Base-by-base conservation (phyloP, 176 grass and related monocot genomes). In the Bolboschoenus planiculmis region DNA sequence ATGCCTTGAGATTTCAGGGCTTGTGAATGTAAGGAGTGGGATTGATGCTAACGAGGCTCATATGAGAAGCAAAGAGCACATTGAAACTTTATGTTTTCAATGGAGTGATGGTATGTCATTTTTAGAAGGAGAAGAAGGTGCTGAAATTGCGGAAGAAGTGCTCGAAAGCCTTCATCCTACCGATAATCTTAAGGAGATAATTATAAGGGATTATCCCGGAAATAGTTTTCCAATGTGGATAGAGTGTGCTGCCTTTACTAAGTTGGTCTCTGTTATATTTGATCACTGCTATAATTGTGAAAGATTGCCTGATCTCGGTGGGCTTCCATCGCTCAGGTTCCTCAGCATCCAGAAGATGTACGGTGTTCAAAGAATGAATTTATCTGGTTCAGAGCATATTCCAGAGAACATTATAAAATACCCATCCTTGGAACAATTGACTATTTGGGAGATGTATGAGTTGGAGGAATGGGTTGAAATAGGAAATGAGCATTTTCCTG, bases 381-480 rank as follows among this genome's bases (percentile, higher is more conserved):
- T 53, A n/a, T 44, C 81, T 42, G 39, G 54, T 84, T 83, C 42
- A 6, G 37, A 42, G 10, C 16, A 14, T 18, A 62, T 18, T 56
- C 6, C 56, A 59, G 56, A 24, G n/a, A 59, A 13, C 0, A 43
- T 4, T 36, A 39, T 13, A 13, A 29, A 7, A 37, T 89, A 78
- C 16, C 79, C 56, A 61, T 82, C 84, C 4, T 51, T 89, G n/a
- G 51, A 76, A 39, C 29, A 27, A 56, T 43, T 81, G 80, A 86
- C 36, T 71, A 40, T 90, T 33, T 84, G 84, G 80, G 84, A 80
- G 33, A 84, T 90, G 80, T 86, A 90, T 56, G 84, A 80, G 35
- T 75, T 78, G 88, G 80, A 78, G 10, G 50, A 78, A 5, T 86
- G 84, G 88, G n/a, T 44, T 58, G 62, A 72, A 50, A 33, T 62